These are phyloP conservation scores for Barnettozyma wickerhamii DNA, from an alignment of 805 yeast genomes.

Conservation along the genomic window DNA sequence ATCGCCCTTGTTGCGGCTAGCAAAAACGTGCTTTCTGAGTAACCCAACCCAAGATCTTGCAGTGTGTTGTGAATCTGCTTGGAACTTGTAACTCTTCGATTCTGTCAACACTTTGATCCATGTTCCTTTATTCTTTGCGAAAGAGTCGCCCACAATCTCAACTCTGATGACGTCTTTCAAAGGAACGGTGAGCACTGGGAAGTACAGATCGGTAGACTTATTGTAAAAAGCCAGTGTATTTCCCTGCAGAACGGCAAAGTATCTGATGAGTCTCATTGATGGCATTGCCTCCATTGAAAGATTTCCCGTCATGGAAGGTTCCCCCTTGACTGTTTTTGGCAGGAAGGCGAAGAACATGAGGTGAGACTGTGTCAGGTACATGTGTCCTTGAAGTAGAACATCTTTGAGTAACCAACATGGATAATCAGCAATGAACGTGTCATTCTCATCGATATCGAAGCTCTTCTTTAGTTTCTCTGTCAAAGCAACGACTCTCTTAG, in stretches of 20 bases:
- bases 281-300: slow-evolving; percentile 37
- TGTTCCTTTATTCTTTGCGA: slow-evolving; percentile 18
- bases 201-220: slow-evolving; percentile 75
- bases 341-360: slow-evolving; percentile 75
- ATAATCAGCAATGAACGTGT: slow-evolving; percentile 54
- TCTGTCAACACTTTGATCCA: slow-evolving; percentile 61
- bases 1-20: slow-evolving; percentile 63
- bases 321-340: slow-evolving; percentile 48
- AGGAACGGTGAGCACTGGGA: slow-evolving; percentile 75
- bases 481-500: slow-evolving; percentile 33
- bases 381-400: slow-evolving; percentile 81
- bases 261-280: slow-evolving; percentile 38
- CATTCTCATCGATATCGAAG: slow-evolving; percentile 48
- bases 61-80: slow-evolving; percentile 65
- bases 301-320: slow-evolving; percentile 45
- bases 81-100: slow-evolving; percentile 55
- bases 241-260: slow-evolving; percentile 77
- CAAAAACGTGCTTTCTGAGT: slow-evolving; percentile 72
- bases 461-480: slow-evolving; percentile 31
- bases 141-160: slow-evolving; percentile 37
- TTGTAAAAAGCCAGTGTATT: slow-evolving; percentile 65
- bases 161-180: slow-evolving; percentile 58
- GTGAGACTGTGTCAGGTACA: slow-evolving; percentile 62
- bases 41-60: slow-evolving; percentile 81
- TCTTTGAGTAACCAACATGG: slow-evolving; percentile 80